Conservation (phyloP, 352 stramenopile genomes). For the Thalassiosira hispida region DNA sequence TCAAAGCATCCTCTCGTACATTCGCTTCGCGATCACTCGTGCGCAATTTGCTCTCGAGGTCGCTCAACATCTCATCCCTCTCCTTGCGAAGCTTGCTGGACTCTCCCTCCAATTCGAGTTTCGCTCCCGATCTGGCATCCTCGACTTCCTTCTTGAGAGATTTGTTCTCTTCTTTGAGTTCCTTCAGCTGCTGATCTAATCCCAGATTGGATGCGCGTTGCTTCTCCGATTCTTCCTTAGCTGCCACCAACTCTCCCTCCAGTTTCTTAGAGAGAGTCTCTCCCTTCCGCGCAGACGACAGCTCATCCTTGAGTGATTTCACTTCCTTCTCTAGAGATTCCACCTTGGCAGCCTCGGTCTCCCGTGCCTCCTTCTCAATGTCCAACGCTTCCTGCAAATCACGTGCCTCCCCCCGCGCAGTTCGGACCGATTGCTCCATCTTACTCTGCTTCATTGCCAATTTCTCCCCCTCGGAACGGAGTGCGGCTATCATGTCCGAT, state of each 20-base stretch:
- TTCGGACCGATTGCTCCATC: conserved; percentile 77
- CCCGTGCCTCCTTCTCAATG: conserved; percentile 49
- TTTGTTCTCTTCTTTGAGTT: conserved; percentile 65
- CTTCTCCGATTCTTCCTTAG: conserved; percentile 64
- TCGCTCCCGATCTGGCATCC: conserved; percentile 48
- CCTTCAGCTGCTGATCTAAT: conserved; percentile 73
- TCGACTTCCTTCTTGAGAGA: conserved; percentile 64
- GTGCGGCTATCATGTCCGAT: conserved; percentile 60
- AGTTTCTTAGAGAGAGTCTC: conserved; percentile 71
- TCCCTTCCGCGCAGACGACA: conserved; percentile 58
- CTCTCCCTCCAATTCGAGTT: conserved; percentile 61
- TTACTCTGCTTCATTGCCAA: conserved; percentile 70
- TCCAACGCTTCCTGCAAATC: conserved; percentile 63
- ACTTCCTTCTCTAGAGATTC: conserved; percentile 57
- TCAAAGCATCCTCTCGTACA: conserved; percentile 77
- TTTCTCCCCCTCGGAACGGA: conserved; percentile 71
- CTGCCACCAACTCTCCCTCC: conserved; percentile 58
- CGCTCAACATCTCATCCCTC: conserved; percentile 64
- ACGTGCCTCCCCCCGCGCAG: conserved; percentile 58
- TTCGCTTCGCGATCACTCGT: conserved; percentile 74
- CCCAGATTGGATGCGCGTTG: conserved; percentile 62
- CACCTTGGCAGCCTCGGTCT: conserved; percentile 60
- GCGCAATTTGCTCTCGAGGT: conserved; percentile 74
- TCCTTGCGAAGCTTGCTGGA: conserved; percentile 69
- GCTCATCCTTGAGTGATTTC: conserved; percentile 64